A percentile compares a stretch with the other conserved stretches of the same genome.
phyloP scores from a whole-genome alignment of 1,139 yeast species.

The Blastobotrys petasosporus region DNA sequence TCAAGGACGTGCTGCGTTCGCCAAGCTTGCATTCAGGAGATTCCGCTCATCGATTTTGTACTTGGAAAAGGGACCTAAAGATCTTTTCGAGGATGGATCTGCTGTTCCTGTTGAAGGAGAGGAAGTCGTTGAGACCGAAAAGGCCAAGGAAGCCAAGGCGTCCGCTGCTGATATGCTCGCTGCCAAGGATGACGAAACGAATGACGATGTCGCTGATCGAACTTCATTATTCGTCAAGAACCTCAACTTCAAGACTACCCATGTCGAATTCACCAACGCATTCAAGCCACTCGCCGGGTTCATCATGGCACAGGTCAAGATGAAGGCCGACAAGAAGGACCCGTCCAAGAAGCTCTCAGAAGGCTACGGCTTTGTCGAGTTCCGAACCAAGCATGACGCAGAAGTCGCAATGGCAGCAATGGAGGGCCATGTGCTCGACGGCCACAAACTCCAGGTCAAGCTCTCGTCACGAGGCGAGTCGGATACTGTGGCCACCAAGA shows the following conservation, averaged over 20 bases:
- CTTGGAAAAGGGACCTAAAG: conserved; percentile 89
- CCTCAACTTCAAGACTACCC: conserved; percentile 75
- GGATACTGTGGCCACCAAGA: conserved; percentile 22
- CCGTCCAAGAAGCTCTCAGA: conserved; percentile 64
- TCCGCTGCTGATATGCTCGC: conserved; percentile 27
- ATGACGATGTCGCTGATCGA: conserved; percentile 46
- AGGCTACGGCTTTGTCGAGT: conserved; percentile 98
- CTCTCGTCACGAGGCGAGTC: conserved; percentile 66
- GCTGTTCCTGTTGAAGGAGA: conserved; percentile 27
- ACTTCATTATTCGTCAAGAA: conserved; percentile 88
- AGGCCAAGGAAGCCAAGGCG: conserved; percentile 33
- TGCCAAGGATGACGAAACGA: conserved; percentile 28
- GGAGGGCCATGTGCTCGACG: conserved; percentile 79
- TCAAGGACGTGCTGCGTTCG: conserved; percentile 83
- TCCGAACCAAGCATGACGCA: conserved; percentile 72
- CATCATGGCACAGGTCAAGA: conserved; percentile 74
- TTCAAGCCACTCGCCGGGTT: conserved; percentile 70
- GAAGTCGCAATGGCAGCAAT: conserved; percentile 62
- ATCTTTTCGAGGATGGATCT: conserved; percentile 45
- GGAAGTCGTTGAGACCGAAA: conserved; percentile 31
- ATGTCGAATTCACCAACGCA: conserved; percentile 48
- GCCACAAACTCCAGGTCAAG: conserved; percentile 85
- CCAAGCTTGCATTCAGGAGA: conserved; percentile 79
- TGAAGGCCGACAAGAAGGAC: conserved; percentile 81
- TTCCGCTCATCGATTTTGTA: conserved; percentile 81